These are phyloP conservation scores for Trichophyton rubrum DNA, from an alignment of 2,329 filamentous ascomycete genomes.

Conservation along the genomic window DNA sequence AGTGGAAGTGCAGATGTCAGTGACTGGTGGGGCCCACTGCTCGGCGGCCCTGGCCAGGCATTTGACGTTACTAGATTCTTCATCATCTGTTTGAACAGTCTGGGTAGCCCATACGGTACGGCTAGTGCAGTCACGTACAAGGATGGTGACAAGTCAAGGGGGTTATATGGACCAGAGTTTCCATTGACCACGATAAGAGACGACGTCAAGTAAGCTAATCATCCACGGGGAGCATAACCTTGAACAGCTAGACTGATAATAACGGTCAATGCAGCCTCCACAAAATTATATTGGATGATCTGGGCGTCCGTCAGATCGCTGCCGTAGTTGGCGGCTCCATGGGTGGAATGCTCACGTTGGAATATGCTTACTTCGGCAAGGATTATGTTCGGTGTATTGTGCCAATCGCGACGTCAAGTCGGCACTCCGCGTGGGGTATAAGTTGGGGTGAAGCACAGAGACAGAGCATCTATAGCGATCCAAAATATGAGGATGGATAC, in stretches of 20 bases:
- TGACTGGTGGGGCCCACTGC: conserved; percentile 46
- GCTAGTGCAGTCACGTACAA: conserved; percentile 58
- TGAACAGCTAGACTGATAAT: conserved; percentile 9
- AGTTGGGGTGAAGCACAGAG: conserved; percentile 47
- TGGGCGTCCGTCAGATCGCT: conserved; percentile 43
- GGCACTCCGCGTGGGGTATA: conserved; percentile 47
- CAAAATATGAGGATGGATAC: conserved; percentile 96
- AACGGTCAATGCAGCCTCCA: conserved; percentile 32
- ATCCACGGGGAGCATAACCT: neutral
- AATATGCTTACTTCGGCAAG: conserved; percentile 59
- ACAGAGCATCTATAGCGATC: conserved; percentile 80
- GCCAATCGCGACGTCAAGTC: conserved; percentile 44
- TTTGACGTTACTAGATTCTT: conserved; percentile 43
- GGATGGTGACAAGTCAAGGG: conserved; percentile 62
- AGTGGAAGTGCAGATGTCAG: conserved; percentile 44
- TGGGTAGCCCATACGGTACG: conserved; percentile 45
- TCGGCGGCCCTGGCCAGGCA: conserved; percentile 41
- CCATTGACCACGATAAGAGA: conserved; percentile 90
- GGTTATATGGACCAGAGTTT: conserved; percentile 86
- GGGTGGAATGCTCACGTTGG: conserved; percentile 46
- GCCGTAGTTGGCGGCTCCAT: conserved; percentile 46
- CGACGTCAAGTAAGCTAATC: conserved; percentile 65
- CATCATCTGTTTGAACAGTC: conserved; percentile 42
- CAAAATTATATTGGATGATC: conserved; percentile 42
- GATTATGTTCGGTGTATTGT: conserved; percentile 43